Evolutionary conservation across 1,284 basidiomycete species (phyloP), one percentile per base, ranked within the genome.

Genomic region (Cystobasidium pallidum): DNA sequence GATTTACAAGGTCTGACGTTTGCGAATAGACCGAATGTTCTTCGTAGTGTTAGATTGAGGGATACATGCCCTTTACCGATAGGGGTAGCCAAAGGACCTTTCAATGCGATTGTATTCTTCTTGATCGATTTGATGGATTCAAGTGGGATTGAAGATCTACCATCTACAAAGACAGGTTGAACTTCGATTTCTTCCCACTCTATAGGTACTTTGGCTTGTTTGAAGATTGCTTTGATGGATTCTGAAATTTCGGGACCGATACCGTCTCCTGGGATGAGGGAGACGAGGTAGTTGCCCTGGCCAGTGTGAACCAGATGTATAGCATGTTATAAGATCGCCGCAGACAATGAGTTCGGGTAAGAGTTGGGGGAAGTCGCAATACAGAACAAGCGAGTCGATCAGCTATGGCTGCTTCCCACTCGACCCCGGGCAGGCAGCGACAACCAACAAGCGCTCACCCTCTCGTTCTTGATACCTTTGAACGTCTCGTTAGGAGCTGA

Each of bases 111-210:
- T 36, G 95, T 98, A 84, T 98, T 99, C 84, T 90, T 91, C 85
- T 91, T 94, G 79, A 99, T 91, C 30, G 91, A 94, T 75, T 86
- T 86, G 77, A 99, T 94, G 57, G 95, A 94, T 72, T 84, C 84
- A 75, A 96, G 92, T 58, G 96, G 96, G 80, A 99, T 99, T 76
- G 92, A 91, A 73, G 94, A 96, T 86, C 97, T 97, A 71, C 96
- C 96, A 77, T 89, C 89, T 26, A 58, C 54, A 78, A 97, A 85
- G 75, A 96, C 88, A 21, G 96, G 96, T 21, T 92, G 91, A 68
- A 99, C 96, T 80, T 90, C 91, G 80, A 97, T 94, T 84, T 99
- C 95, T 83, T 99, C 96, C 96, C 96, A 99, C 83, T 92, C 86
- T 79, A 97, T 94, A 65, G 94, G 94, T 32, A 94, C 93, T 74